These are phyloP conservation scores for Cladosporium austrohemisphaericum DNA, from an alignment of 2,329 filamentous ascomycete species.

Conservation along the genomic window DNA sequence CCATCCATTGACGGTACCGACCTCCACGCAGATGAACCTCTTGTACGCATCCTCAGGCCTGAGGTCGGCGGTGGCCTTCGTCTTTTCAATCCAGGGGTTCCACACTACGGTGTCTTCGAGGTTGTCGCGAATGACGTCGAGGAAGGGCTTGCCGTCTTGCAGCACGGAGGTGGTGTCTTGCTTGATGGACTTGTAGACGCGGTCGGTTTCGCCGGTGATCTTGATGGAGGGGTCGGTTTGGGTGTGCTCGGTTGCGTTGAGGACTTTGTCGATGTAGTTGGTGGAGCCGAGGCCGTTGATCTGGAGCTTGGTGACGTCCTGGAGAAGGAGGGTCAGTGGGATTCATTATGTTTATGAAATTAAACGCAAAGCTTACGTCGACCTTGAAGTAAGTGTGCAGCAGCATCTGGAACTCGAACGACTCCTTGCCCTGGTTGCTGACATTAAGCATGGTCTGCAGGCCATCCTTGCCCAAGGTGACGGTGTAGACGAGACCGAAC, in stretches of 20 bases:
- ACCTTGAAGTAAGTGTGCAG: conserved; percentile 87
- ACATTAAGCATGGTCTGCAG: conserved; percentile 81
- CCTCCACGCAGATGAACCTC: conserved; percentile 92
- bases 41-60: conserved; percentile 84
- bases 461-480: conserved; percentile 71
- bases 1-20: conserved; percentile 78
- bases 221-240: conserved; percentile 62
- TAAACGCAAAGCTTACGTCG: conserved; percentile 53
- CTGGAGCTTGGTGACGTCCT: conserved; percentile 75
- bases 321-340: background rate
- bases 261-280: conserved; percentile 53
- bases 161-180: conserved; percentile 62
- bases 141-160: conserved; percentile 61
- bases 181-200: conserved; percentile 70
- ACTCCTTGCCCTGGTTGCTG: conserved; percentile 75
- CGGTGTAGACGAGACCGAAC: conserved; percentile 89
- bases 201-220: conserved; percentile 78
- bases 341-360: too few species aligned
- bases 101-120: conserved; percentile 87
- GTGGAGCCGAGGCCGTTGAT: conserved; percentile 74
- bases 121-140: conserved; percentile 76
- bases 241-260: conserved; percentile 43
- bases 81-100: conserved; percentile 93
- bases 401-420: conserved; percentile 88
- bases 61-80: conserved; percentile 79